Evolutionary conservation across 1,139 yeast genomes (phyloP), one percentile per base, ranked within the genome.

Genomic region (Arxiozyma heterogenica): DNA sequence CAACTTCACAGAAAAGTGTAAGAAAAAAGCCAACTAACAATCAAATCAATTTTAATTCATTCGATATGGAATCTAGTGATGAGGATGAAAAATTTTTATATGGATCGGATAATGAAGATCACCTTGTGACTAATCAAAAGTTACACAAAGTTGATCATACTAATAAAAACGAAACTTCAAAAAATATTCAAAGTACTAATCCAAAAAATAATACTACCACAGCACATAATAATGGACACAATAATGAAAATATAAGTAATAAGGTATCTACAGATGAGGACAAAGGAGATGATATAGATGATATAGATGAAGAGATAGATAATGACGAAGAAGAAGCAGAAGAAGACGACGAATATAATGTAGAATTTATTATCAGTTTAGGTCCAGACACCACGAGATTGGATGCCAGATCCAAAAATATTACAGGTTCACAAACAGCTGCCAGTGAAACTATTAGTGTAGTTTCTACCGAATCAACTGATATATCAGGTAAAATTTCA

Each of bases 11-110:
- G 30, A 27, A 27, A 5, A 6, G 30, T 27, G 30, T 7, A 7
- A 8, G 30, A 23, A 17, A 6, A 7, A 44, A 44, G 18, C 8
- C 5, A 15, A 15, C 15, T 15, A 23, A 23, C 18, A 44, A 44
- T 27, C 21, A 23, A 22, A 8, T n/a, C 17, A 20, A 44, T 21
- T n/a, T 27, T 15, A 18, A 15, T 39, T 38, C 22, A 47, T 18
- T 22, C 4, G 17, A 3, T 15, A 66, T 64, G 68, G 64, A 61
- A 47, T 64, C 69, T n/a, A 64, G 65, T 54, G 72, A 84, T 56
- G 93, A 86, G 58, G 96, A 88, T 61, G 96, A 89, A 66, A 93
- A 85, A 52, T 89, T 82, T 68, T 79, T 89, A 54, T 89, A 89
- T 66, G 95, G 95, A 3, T 80, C 86, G 2, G 93, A 83, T 54